Percentiles rank a stretch among this genome's conserved stretches.
Evolutionary conservation across 768 basidiomycete species (phyloP).

Genomic region (Tubosaeta brunneosetosa): DNA sequence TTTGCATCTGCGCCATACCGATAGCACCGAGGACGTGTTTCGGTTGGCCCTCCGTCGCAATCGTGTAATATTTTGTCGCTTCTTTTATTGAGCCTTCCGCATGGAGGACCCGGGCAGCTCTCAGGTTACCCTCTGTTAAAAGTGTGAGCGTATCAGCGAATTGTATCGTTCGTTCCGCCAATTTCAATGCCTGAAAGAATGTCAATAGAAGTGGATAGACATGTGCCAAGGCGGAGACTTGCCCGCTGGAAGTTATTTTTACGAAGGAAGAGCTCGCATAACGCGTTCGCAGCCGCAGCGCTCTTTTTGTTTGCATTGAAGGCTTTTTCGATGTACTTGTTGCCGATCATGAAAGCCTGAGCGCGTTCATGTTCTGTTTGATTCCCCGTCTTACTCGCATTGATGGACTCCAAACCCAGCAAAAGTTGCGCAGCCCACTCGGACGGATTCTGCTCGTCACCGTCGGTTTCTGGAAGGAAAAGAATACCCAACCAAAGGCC

Average conservation of each 20-base stretch:
- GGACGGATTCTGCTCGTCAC: constrained; percentile 54
- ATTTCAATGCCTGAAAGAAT: constrained; percentile 66
- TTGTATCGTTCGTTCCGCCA: constrained; percentile 91
- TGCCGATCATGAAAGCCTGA: constrained; percentile 57
- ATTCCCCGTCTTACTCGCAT: constrained; percentile 73
- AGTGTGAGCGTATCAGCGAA: constrained; percentile 86
- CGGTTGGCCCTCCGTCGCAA: constrained; percentile 62
- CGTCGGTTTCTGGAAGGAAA: background rate
- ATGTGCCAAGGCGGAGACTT: constrained; percentile 11
- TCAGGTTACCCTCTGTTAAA: constrained; percentile 80
- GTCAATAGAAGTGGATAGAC: background rate
- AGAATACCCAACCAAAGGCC: background rate
- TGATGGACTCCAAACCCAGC: constrained; percentile 82
- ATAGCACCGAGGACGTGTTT: constrained; percentile 77
- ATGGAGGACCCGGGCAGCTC: constrained; percentile 78
- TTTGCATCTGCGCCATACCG: constrained; percentile 82
- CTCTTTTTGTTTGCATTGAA: constrained; percentile 73
- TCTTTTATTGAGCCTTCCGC: constrained; percentile 59
- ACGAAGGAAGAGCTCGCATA: constrained; percentile 74
- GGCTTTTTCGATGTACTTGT: constrained; percentile 66
- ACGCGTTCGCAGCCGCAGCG: constrained; percentile 77
- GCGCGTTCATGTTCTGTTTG: constrained; percentile 59
- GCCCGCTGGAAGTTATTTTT: constrained; percentile 65
- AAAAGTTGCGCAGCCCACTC: constrained; percentile 80
- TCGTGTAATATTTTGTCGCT: constrained; percentile 67